A percentile compares a stretch with the other conserved stretches of the same genome.
phyloP scores from a whole-genome alignment of 345 rosid genomes.

The Sisymbrium irio region DNA sequence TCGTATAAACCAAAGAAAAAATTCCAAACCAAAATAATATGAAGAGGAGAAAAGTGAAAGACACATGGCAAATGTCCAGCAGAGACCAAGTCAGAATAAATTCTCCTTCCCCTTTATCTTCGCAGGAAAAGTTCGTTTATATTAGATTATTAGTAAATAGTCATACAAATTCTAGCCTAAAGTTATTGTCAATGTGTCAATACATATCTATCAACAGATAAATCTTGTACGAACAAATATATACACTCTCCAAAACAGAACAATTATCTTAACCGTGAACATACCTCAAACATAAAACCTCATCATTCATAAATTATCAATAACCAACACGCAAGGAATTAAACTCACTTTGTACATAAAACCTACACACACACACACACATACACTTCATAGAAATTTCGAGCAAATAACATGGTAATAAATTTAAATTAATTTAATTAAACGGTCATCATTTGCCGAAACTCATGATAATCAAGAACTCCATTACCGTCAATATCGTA shows the following conservation, averaged over 20 bases:
- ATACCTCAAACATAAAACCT: neutral
- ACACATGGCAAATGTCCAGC: conserved; percentile 13
- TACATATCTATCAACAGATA: neutral
- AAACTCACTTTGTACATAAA: conserved; percentile 5
- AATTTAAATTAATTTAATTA: neutral
- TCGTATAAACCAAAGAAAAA: neutral
- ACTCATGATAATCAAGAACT: conserved; percentile 80
- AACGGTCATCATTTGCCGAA: conserved; percentile 70
- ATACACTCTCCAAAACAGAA: neutral
- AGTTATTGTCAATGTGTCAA: neutral
- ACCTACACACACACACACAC: neutral
- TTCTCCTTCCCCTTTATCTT: neutral
- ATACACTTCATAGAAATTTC: neutral
- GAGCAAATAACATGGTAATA: neutral
- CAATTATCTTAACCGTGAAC: neutral
- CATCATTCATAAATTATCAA: neutral
- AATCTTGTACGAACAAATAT: no score
- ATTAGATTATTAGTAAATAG: no score
- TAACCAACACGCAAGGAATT: neutral
- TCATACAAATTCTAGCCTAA: no score
- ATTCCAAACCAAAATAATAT: neutral
- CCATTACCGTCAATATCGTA: conserved; percentile 85
- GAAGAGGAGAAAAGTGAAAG: conserved; percentile 7
- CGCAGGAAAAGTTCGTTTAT: neutral
- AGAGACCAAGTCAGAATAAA: conserved; percentile 11